phyloP scores from a whole-genome alignment of 2,329 filamentous ascomycete species.

The Hirsutella thompsonii region DNA sequence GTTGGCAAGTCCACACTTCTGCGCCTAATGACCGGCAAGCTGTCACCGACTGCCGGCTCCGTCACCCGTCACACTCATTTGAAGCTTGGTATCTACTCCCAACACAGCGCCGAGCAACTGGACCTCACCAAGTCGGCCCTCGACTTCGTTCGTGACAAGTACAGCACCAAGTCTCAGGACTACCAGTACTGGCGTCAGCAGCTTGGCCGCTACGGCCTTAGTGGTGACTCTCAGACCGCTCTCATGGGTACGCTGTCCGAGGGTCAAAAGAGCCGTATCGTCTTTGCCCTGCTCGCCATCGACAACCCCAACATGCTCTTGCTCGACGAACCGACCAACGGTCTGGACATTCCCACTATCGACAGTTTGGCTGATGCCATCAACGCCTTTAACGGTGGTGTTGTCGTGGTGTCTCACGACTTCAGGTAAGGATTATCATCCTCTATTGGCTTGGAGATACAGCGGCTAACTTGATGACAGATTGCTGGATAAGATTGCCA shows the following conservation, averaged over 20 bases:
- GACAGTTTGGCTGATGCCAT: conserved; percentile 96
- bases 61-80: conserved; percentile 93
- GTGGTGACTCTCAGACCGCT: conserved; percentile 86
- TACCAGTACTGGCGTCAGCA: conserved; percentile 99
- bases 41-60: conserved; percentile 68
- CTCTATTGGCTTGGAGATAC: not conserved
- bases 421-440: conserved; percentile 76
- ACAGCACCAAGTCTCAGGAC: conserved; percentile 77
- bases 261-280: conserved; percentile 95
- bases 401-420: conserved; percentile 96
- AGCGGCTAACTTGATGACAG: conserved; percentile 30
- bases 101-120: conserved; percentile 97
- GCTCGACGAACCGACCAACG: conserved; percentile 98
- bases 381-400: conserved; percentile 90
- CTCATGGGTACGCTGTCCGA: conserved; percentile 97
- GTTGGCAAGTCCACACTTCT: conserved; percentile 97
- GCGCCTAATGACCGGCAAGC: conserved; percentile 90
- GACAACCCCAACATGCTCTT: conserved; percentile 95
- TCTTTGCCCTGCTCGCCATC: conserved; percentile 91
- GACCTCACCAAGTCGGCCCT: conserved; percentile 95
- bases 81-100: conserved; percentile 95
- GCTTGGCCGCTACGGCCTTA: conserved; percentile 87
- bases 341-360: conserved; percentile 96
- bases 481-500: conserved; percentile 97
- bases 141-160: conserved; percentile 97